phyloP scores from a whole-genome alignment of 1,139 yeast genomes.

The Saccharomyces hybrid region DNA sequence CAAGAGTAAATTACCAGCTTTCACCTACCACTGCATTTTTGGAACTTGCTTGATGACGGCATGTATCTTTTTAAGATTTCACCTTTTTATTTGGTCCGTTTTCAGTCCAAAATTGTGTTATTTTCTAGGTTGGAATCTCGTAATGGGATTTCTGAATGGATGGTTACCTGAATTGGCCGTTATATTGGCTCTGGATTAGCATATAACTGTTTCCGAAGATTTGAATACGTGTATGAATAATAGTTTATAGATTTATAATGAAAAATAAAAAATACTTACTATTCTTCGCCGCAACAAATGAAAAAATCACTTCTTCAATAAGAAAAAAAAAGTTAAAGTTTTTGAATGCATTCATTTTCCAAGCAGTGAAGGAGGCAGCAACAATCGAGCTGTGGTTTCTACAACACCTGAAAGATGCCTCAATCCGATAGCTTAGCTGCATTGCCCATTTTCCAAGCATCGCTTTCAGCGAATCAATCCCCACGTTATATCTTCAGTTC shows the following conservation, averaged over 20 bases:
- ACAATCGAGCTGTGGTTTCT: background rate
- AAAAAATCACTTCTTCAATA: background rate
- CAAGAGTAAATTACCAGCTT: constrained; percentile 13
- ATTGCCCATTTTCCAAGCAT: background rate
- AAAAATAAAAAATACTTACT: background rate
- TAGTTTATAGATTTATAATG: background rate
- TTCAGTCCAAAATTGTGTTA: constrained; percentile 88
- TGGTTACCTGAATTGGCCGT: constrained; percentile 19
- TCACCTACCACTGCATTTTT: constrained; percentile 50
- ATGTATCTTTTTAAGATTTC: constrained; percentile 70
- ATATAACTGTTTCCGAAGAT: constrained; percentile 4
- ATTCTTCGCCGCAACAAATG: background rate
- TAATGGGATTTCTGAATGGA: constrained; percentile 36
- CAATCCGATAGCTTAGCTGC: background rate
- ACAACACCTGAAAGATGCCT: background rate
- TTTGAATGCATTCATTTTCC: constrained; percentile 11
- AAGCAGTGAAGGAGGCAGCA: background rate
- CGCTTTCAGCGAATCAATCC: background rate
- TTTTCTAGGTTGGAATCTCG: constrained; percentile 66
- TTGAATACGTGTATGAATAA: background rate
- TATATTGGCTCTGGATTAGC: constrained; percentile 4
- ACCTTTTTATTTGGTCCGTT: constrained; percentile 93
- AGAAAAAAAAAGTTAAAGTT: background rate
- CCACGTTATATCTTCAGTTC: constrained; percentile 14
- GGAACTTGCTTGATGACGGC: constrained; percentile 58